Percentiles rank a stretch among this genome's conserved stretches.
Conservation (phyloP, 192 early-diverging fungal species). For the Backusella tuberculispora region DNA sequence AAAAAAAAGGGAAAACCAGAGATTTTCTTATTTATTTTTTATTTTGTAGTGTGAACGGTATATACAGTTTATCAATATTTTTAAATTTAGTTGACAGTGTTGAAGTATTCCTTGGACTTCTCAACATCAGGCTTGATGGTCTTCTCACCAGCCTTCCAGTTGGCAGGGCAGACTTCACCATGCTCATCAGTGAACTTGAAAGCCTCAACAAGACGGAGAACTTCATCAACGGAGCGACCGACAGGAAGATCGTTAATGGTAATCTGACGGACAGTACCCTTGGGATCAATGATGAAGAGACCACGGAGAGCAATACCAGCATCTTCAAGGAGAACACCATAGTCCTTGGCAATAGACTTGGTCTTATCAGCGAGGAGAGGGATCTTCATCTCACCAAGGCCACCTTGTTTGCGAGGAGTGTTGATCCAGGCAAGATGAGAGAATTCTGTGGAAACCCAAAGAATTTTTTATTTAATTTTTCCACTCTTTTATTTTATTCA, state of each 20-base stretch:
- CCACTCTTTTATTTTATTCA: background rate
- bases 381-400: conserved; percentile 91
- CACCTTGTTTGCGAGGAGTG: conserved; percentile 84
- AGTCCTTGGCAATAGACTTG: conserved; percentile 87
- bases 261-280: conserved; percentile 81
- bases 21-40: background rate
- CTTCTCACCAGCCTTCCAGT: conserved; percentile 77
- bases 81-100: conserved; percentile 26
- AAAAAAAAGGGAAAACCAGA: background rate
- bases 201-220: conserved; percentile 87
- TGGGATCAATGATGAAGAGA: conserved; percentile 91
- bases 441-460: conserved; percentile 59
- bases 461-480: background rate
- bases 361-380: conserved; percentile 71
- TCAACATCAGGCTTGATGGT: conserved; percentile 78
- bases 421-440: conserved; percentile 90
- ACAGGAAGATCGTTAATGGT: conserved; percentile 91
- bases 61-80: conserved; percentile 13
- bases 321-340: conserved; percentile 84
- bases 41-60: background rate
- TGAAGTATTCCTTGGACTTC: conserved; percentile 73
- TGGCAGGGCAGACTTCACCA: conserved; percentile 80
- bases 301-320: conserved; percentile 82
- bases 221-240: conserved; percentile 86
- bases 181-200: conserved; percentile 90